Evolutionary conservation across 2,329 filamentous ascomycete genomes (phyloP), one percentile per base, ranked within the genome.

Genomic region (Colletotrichum eremochloae): DNA sequence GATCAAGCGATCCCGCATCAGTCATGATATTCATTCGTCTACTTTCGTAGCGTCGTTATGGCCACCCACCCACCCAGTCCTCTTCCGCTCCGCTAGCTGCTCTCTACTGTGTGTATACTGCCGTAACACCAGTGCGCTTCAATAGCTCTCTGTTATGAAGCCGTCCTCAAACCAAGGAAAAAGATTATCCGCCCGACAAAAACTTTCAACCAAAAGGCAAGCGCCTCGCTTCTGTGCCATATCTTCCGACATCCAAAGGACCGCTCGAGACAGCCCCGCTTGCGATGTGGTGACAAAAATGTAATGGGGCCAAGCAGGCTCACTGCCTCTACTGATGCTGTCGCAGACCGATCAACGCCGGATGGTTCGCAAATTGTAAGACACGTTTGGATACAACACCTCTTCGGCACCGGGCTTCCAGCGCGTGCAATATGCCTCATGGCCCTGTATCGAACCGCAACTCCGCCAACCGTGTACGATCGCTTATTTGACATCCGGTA

Each of bases 11-110:
- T 72, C 55, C 66, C 48, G 36, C 60, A 50, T 72, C 60, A 70
- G 71, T 73, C 71, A 71, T 73, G 44, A 71, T 67, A 63, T 56
- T 73, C 71, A 67, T 73, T 73, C 40, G 64, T 71, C 63, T 73
- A 67, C 66, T 63, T 40, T 73, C 56, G 68, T 73, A 72, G 63
- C 44, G 61, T 67, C 67, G 48, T 63, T 63, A 74, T 72, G 48
- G 44, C 63, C 67, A 63, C 42, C 44, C 46, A 63, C 42, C 44
- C 42, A 29, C 20, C 38, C 60, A 36, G 24, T 63, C 60, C 20
- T 58, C 31, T 18, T 70, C 69, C 70, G 42, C 67, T 72, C 66
- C 62, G 64, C 74, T 71, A 71, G 58, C 64, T 48, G 73, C 68
- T 74, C 71, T 42, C 66, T 63, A 64, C 60, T 57, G 40, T 64